Conservation (phyloP, 2,329 filamentous ascomycete species). For the Cladosporium phlei region DNA sequence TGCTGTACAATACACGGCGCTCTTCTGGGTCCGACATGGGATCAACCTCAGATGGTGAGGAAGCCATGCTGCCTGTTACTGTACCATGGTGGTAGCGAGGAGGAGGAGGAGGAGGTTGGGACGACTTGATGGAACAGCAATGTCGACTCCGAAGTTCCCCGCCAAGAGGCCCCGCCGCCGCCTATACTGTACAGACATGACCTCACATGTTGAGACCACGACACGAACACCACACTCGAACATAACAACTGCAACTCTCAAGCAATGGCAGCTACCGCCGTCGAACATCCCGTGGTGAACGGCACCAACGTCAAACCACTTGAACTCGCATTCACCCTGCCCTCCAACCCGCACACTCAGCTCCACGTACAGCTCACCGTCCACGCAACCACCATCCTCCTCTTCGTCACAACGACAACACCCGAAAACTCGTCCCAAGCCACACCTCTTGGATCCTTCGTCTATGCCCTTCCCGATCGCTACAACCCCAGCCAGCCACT, state of each 20-base stretch:
- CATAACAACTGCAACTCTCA: no score
- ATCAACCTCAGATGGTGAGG: not conserved
- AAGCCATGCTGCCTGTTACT: not conserved
- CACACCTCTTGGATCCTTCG: conserved; percentile 69
- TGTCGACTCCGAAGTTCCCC: no score
- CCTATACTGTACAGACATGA: conserved; percentile 8
- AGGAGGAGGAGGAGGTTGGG: no score
- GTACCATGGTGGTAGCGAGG: no score
- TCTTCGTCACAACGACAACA: conserved; percentile 54
- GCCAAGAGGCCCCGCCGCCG: not conserved
- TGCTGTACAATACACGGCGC: conserved; percentile 69
- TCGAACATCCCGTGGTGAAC: conserved; percentile 19
- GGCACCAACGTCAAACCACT: conserved; percentile 38
- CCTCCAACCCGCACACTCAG: conserved; percentile 52
- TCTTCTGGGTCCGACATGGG: conserved; percentile 71
- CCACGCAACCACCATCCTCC: conserved; percentile 47
- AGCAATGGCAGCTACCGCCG: conserved; percentile 22
- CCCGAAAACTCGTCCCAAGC: conserved; percentile 8
- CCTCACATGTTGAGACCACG: conserved; percentile 2
- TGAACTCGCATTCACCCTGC: conserved; percentile 55
- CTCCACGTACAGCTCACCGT: conserved; percentile 56
- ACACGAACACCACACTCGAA: not conserved
- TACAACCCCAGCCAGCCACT: conserved; percentile 55
- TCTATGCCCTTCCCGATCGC: conserved; percentile 81
- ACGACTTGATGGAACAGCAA: no score